Evolutionary conservation across 495 filamentous ascomycete species (phyloP), one percentile per base, ranked within the genome.

Genomic region (Cercophora scortea): DNA sequence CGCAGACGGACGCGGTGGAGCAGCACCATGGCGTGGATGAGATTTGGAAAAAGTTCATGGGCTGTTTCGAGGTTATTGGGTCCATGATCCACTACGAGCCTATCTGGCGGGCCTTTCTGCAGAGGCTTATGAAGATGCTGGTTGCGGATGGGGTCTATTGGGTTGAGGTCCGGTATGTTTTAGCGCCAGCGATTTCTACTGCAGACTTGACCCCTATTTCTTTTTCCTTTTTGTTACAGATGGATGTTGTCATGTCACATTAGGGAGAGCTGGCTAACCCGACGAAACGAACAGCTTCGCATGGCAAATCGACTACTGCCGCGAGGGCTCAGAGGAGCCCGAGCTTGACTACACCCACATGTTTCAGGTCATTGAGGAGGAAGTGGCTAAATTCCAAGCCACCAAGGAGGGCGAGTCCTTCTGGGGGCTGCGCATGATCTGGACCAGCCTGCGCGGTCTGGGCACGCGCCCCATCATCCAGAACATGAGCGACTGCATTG

Each of bases 21-120:
- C 89, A 91, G 58, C 81, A 91, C 53, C 82, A 88, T 54, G 89
- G 89, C n/a, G 75, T 85, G 32, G 82, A 88, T 59, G 83, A 80
- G 15, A 83, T 94, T 49, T 95, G 89, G 88, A 62, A 72, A 13
- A 88, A 89, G 64, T 95, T 95, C 65, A 72, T 66, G 10, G 76
- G 75, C 33, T 82, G 80, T 44, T 93, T 95, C 65, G 68, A 71
- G 0, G 74, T 90, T 2, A 71, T 95, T 32, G 76, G 79, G 25
- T 84, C 81, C 6, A 78, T 96, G 25, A 68, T 95, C 15, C 86
- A 81, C 69, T 95, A 96, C 67, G 93, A 97, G 66, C 91, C 93
- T 0, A 89, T 98, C 49, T 91, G 89, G 70, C 83, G 89, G 19
- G 71, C 72, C 25, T 92, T 87, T 58, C 67, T 96, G 54, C 77